Conservation (phyloP, 164 flowering plant genomes). For the Cinnamomum chago region DNA sequence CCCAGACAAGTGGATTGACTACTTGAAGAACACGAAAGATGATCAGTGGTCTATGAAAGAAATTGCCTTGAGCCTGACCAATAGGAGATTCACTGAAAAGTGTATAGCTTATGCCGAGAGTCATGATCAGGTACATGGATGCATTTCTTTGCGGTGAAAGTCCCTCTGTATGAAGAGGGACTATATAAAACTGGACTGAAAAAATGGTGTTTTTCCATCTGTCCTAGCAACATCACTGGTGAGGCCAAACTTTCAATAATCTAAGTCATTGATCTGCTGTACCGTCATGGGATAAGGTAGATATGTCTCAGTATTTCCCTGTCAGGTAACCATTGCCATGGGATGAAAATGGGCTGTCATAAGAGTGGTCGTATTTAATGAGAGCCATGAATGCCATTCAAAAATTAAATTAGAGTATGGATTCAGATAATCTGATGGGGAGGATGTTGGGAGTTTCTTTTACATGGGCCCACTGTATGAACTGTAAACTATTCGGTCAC, state of each 20-base stretch:
- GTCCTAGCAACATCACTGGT: not conserved
- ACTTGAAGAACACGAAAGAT: constrained; percentile 78
- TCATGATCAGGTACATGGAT: constrained; percentile 79
- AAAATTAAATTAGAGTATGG: not conserved
- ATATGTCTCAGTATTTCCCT: too few relatives aligned
- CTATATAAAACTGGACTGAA: not conserved
- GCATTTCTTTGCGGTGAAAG: not conserved
- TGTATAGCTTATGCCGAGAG: constrained; percentile 96
- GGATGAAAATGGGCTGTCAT: not conserved
- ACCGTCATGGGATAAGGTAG: not conserved
- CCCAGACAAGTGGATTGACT: constrained; percentile 97
- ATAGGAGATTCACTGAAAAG: constrained; percentile 90
- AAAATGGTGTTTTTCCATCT: too few relatives aligned
- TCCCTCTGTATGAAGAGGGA: not conserved
- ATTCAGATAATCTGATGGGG: not conserved
- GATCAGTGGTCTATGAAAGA: constrained; percentile 91
- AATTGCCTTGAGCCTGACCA: constrained; percentile 63
- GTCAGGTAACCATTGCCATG: not conserved
- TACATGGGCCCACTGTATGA: not conserved
- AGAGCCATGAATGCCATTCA: not conserved
- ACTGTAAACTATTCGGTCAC: not conserved
- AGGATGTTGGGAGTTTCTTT: too few relatives aligned
- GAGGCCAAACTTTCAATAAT: not conserved
- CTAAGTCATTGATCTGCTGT: not conserved
- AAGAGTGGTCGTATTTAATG: not conserved